A percentile compares a stretch with the other conserved stretches of the same genome.
These are phyloP conservation scores for Colletotrichum truncatum DNA, from an alignment of 2,329 filamentous ascomycete species.

Conservation along the genomic window DNA sequence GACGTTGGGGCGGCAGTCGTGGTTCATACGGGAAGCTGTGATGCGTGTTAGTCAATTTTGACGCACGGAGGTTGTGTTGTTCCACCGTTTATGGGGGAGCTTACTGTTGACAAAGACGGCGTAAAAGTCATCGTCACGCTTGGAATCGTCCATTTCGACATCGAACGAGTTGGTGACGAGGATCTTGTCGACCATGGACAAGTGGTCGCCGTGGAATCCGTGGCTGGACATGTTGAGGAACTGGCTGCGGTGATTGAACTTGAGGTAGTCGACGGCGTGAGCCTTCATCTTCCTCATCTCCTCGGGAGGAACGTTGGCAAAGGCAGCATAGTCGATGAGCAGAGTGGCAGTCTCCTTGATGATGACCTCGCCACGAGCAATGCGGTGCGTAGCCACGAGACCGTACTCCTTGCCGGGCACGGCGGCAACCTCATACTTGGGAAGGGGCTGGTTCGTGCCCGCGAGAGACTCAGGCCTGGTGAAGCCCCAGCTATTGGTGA, in stretches of 20 bases:
- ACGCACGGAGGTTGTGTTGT: too few relatives aligned
- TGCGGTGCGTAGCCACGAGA: slow-evolving; percentile 43
- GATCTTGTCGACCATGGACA: slow-evolving; percentile 44
- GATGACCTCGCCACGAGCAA: slow-evolving; percentile 47
- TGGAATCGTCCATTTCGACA: slow-evolving; percentile 41
- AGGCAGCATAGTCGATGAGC: slow-evolving; percentile 49
- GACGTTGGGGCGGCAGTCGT: slow-evolving; percentile 55
- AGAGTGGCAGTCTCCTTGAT: slow-evolving; percentile 48
- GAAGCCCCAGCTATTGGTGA: slow-evolving; percentile 41
- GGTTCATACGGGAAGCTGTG: slow-evolving; percentile 51
- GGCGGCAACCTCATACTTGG: slow-evolving; percentile 43
- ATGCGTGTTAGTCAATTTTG: slow-evolving; percentile 9
- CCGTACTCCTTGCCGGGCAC: slow-evolving; percentile 57
- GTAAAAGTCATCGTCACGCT: slow-evolving; percentile 42
- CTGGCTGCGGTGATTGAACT: slow-evolving; percentile 38
- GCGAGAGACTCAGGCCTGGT: slow-evolving; percentile 33
- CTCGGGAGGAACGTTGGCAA: slow-evolving; percentile 37
- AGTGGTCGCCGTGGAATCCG: slow-evolving; percentile 35
- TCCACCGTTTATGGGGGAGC: background rate
- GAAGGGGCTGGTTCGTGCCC: slow-evolving; percentile 34
- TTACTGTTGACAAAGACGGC: slow-evolving; percentile 49
- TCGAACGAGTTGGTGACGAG: slow-evolving; percentile 50
- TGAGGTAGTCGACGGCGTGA: slow-evolving; percentile 41
- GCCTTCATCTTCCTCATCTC: slow-evolving; percentile 42
- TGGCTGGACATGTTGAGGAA: slow-evolving; percentile 50